Conservation (phyloP, 352 stramenopile species). For the Thalassiosira livingstoniorum region DNA sequence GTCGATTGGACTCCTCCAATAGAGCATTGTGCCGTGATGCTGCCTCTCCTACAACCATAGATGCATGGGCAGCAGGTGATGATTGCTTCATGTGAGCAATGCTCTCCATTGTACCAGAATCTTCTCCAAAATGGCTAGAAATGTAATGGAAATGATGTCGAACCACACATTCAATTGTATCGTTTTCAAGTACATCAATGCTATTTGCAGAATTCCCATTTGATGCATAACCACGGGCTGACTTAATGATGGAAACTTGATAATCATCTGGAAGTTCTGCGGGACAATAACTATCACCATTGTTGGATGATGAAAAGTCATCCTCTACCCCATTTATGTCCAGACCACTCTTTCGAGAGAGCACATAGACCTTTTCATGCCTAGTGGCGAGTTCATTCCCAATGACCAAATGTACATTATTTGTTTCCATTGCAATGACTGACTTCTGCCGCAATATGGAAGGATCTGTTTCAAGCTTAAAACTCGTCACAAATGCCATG, state of each 20-base stretch:
- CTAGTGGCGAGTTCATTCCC: constrained; percentile 96
- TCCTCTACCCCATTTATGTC: constrained; percentile 1
- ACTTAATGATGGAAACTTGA: constrained; percentile 28
- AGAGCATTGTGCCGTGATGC: constrained; percentile 42
- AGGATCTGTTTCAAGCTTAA: constrained; percentile 99
- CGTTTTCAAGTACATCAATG: constrained; percentile 67
- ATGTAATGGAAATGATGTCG: constrained; percentile 83
- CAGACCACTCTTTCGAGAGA: constrained; percentile 33
- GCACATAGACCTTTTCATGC: constrained; percentile 88
- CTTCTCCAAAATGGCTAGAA: constrained; percentile 47
- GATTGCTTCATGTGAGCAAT: not conserved
- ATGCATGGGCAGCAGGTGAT: constrained; percentile 38
- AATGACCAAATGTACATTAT: constrained; percentile 96
- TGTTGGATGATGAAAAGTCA: not conserved
- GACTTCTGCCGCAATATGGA: constrained; percentile 93
- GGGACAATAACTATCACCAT: constrained; percentile 11
- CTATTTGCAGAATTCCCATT: constrained; percentile 46
- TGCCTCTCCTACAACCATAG: constrained; percentile 24
- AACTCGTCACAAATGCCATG: constrained; percentile 95
- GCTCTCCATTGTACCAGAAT: no score
- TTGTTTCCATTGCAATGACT: constrained; percentile 91
- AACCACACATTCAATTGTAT: constrained; percentile 73
- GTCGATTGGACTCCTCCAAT: constrained; percentile 46
- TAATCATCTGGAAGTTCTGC: constrained; percentile 33
- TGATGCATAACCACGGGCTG: constrained; percentile 17